Base-by-base conservation (phyloP, 495 filamentous ascomycete genomes). In the Recurvomyces mirabilis region DNA sequence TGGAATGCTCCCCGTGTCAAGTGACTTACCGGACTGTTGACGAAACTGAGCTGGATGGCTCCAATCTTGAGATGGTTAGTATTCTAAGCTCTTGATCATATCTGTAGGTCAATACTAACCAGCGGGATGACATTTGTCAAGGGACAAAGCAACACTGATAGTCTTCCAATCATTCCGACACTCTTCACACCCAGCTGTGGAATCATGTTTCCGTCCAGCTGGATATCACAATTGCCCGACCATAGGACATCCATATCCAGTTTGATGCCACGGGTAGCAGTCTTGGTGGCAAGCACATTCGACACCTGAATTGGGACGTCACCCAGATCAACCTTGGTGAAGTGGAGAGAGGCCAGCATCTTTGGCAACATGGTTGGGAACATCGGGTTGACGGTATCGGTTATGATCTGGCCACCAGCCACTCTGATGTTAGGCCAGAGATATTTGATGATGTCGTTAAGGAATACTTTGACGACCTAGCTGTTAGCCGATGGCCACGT, bases 401-500 rank as follows among this genome's bases (percentile, higher is more conserved):
- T 66, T 37, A 52, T 58, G 53, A 64, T 65, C 21, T 54, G 52
- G 53, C 54, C 47, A 9, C 46, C 60, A 19, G 60, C 64, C 4
- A 62, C 56, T 28, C 41, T 50, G 46, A 67, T 63, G 41, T 69
- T 65, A 31, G 66, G 66, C 66, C 66, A 69, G 49, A 69, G 51
- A 38, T 61, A 60, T n/a, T 38, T 54, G 32, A 69, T 52, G 26
- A 69, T 53, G 46, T 69, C 63, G 47, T 69, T 69, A 41, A 69
- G 52, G 43, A 66, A 67, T 20, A 54, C 64, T 66, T 18, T 13
- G 13, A 19, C 25, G 19, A n/a, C 7, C n/a, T n/a, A 29, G 26
- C 26, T n/a, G n/a, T n/a, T n/a, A n/a, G n/a, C n/a, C n/a, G n/a
- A n/a, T n/a, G n/a, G n/a, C n/a, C n/a, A n/a, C n/a, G n/a, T n/a